phyloP scores from a whole-genome alignment of 257 asterid genomes.

The Rubia yunnanensis region DNA sequence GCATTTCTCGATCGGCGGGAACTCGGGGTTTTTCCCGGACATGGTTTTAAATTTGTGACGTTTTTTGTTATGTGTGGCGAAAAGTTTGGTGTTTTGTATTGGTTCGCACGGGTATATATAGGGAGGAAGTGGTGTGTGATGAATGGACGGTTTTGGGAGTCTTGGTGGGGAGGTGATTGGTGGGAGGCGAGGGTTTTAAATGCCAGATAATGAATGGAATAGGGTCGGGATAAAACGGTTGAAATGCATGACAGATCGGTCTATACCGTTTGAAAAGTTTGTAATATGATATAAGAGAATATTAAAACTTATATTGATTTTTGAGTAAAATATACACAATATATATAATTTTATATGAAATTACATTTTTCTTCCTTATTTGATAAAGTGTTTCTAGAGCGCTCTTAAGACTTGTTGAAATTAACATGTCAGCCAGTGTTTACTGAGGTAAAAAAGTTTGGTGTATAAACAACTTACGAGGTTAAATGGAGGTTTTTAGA shows the following conservation, averaged over 20 bases:
- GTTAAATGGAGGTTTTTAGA: too few species aligned
- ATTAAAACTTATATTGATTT: too few species aligned
- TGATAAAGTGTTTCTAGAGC: too few species aligned
- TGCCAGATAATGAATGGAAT: neutral
- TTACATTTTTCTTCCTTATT: too few species aligned
- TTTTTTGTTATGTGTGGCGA: neutral
- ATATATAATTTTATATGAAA: too few species aligned
- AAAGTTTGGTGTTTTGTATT: neutral
- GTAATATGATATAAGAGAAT: too few species aligned
- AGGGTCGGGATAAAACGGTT: neutral
- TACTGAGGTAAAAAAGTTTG: too few species aligned
- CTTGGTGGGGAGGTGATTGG: neutral
- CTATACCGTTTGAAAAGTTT: too few species aligned
- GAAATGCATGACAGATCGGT: neutral
- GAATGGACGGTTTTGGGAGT: neutral
- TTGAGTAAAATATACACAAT: too few species aligned
- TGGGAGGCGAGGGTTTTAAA: slow-evolving; percentile 63
- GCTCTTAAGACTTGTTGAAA: too few species aligned
- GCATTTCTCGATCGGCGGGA: slow-evolving; percentile 73
- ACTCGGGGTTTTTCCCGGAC: slow-evolving; percentile 31
- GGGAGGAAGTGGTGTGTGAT: neutral
- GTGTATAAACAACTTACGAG: too few species aligned
- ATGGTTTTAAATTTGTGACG: slow-evolving; percentile 1
- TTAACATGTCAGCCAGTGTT: too few species aligned
- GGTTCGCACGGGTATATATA: neutral